Conservation (phyloP, 116 monocot genomes). For the Iris pallida region DNA sequence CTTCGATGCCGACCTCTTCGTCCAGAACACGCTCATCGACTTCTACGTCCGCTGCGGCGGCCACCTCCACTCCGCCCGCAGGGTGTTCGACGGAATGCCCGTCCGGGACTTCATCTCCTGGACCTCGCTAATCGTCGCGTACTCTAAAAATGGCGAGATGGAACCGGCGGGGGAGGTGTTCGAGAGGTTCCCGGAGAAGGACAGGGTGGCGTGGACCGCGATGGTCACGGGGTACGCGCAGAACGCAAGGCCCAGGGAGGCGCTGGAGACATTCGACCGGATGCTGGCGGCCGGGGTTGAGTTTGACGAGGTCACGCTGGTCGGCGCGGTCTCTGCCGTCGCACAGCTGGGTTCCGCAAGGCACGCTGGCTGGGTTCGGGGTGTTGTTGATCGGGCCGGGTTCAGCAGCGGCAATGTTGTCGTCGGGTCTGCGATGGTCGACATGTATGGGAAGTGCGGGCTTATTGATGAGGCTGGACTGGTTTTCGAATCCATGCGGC, state of each 20-base stretch:
- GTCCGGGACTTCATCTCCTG: constrained; percentile 44
- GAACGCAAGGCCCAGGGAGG: constrained; percentile 45
- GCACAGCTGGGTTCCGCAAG: constrained; percentile 48
- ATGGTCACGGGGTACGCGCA: constrained; percentile 63
- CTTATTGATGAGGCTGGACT: constrained; percentile 43
- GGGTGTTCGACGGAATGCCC: constrained; percentile 60
- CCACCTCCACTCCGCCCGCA: constrained; percentile 26
- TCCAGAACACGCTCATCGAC: constrained; percentile 50
- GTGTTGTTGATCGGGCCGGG: not conserved
- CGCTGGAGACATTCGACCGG: constrained; percentile 25
- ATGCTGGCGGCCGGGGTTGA: constrained; percentile 30
- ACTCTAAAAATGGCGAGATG: constrained; percentile 47
- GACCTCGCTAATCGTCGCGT: constrained; percentile 59
- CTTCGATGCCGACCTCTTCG: constrained; percentile 39
- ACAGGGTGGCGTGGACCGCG: constrained; percentile 64
- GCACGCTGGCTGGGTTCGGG: constrained; percentile 21
- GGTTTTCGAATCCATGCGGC: constrained; percentile 35
- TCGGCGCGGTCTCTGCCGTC: constrained; percentile 42
- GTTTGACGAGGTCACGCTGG: constrained; percentile 43
- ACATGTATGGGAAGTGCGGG: constrained; percentile 70
- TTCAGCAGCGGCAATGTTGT: not conserved
- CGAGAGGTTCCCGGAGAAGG: constrained; percentile 31
- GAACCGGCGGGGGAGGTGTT: constrained; percentile 36
- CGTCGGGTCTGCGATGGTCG: constrained; percentile 34
- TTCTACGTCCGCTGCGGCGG: constrained; percentile 40